Evolutionary conservation across 345 rosid genomes (phyloP).

Genomic region (Triadica sebifera): DNA sequence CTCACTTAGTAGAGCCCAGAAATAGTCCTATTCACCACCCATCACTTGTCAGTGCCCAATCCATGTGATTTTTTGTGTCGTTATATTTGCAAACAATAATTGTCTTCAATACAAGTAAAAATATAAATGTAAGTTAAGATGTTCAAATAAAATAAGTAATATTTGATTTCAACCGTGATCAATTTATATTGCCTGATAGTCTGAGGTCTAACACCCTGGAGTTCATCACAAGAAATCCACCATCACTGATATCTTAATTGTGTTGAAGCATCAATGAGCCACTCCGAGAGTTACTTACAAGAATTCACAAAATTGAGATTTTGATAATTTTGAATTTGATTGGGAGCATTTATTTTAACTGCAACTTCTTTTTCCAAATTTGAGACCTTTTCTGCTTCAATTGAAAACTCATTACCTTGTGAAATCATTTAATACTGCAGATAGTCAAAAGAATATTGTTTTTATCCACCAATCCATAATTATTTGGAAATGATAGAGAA

Average conservation of each 20-base stretch:
- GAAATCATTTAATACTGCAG: not conserved
- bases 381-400: not conserved
- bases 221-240: not conserved
- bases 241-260: not conserved
- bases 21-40: conserved; percentile 52
- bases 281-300: not conserved
- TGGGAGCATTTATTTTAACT: not conserved
- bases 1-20: conserved; percentile 54
- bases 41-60: conserved; percentile 13
- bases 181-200: not conserved
- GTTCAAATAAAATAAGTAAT: no score
- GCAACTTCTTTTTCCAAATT: not conserved
- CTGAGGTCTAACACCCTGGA: not conserved
- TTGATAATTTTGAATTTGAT: not conserved
- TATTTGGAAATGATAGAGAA: not conserved
- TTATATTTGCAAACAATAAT: not conserved
- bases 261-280: not conserved
- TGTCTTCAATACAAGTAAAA: no score
- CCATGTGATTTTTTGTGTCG: not conserved
- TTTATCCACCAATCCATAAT: not conserved
- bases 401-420: not conserved
- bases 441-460: not conserved
- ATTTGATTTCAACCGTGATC: not conserved
- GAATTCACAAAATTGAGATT: not conserved
- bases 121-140: no score